Conservation (phyloP, 2,329 filamentous ascomycete genomes). For the Tolypocladium ophioglossoides region DNA sequence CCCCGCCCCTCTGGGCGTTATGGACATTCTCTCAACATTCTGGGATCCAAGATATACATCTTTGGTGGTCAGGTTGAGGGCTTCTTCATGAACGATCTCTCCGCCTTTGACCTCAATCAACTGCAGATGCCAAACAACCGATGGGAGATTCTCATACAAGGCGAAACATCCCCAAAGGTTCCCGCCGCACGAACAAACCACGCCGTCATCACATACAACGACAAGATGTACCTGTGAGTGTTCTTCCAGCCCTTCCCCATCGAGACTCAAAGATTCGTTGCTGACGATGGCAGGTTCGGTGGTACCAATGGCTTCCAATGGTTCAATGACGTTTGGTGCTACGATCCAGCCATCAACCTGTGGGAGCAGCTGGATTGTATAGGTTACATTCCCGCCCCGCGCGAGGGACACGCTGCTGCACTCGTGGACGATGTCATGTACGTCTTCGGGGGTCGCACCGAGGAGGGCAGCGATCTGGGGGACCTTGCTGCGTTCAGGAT, state of each 20-base stretch:
- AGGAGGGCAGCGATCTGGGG: constrained; percentile 84
- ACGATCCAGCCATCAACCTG: constrained; percentile 69
- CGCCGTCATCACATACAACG: constrained; percentile 80
- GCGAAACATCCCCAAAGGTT: constrained; percentile 41
- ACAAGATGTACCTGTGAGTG: constrained; percentile 84
- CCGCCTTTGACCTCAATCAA: constrained; percentile 92
- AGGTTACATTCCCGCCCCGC: constrained; percentile 86
- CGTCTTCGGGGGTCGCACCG: constrained; percentile 90
- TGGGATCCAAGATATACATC: constrained; percentile 94
- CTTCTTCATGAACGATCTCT: constrained; percentile 94
- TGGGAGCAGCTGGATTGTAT: constrained; percentile 94
- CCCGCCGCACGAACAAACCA: constrained; percentile 93
- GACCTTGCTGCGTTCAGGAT: constrained; percentile 75
- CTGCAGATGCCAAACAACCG: constrained; percentile 82
- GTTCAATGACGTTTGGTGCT: constrained; percentile 99
- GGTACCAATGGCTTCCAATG: constrained; percentile 92
- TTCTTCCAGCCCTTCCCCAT: not conserved
- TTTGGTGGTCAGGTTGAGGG: constrained; percentile 97
- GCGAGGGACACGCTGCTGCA: constrained; percentile 89
- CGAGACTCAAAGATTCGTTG: not conserved
- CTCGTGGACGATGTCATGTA: constrained; percentile 99
- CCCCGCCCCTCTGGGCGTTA: constrained; percentile 83
- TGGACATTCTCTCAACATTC: constrained; percentile 89
- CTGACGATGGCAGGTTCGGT: constrained; percentile 57
- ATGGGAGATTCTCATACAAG: constrained; percentile 84